Conservation (phyloP, 139 green algal genomes). For the Picochlorum sp. region DNA sequence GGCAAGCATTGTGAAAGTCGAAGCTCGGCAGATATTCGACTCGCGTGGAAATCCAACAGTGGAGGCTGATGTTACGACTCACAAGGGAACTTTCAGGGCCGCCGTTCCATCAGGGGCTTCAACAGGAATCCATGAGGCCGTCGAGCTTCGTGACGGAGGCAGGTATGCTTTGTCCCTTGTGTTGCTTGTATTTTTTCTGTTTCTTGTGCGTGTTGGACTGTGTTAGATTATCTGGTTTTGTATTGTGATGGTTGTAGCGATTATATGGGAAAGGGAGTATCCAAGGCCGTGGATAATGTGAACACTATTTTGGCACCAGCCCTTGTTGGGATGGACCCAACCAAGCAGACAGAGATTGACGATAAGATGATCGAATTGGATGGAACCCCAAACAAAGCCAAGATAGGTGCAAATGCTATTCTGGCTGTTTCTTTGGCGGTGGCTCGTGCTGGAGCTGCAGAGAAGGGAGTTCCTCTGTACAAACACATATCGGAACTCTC, state of each 20-base stretch:
- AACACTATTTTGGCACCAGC: conserved; percentile 90
- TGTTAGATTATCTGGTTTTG: not conserved
- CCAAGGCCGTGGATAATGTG: conserved; percentile 91
- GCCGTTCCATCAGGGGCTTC: conserved; percentile 87
- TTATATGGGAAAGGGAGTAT: conserved; percentile 92
- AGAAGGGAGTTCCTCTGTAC: conserved; percentile 94
- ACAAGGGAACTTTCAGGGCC: conserved; percentile 85
- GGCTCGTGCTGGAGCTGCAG: conserved; percentile 79
- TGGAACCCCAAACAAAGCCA: conserved; percentile 95
- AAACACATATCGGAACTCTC: conserved; percentile 87
- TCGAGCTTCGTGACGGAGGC: conserved; percentile 93
- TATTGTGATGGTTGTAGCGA: conserved; percentile 21
- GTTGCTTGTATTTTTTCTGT: not conserved
- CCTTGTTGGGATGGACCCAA: conserved; percentile 77
- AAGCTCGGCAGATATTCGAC: conserved; percentile 93
- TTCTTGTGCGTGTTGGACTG: not conserved
- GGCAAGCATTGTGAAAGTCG: conserved; percentile 74
- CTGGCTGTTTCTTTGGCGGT: conserved; percentile 95
- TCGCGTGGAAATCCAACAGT: conserved; percentile 96
- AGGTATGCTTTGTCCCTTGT: conserved; percentile 27
- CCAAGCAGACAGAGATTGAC: conserved; percentile 83
- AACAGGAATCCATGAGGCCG: conserved; percentile 94
- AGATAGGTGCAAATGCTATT: conserved; percentile 97
- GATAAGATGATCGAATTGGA: conserved; percentile 91
- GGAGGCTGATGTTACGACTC: conserved; percentile 80